Evolutionary conservation across 768 basidiomycete genomes (phyloP).

Genomic region (Tylopilus rubrobrunneus): DNA sequence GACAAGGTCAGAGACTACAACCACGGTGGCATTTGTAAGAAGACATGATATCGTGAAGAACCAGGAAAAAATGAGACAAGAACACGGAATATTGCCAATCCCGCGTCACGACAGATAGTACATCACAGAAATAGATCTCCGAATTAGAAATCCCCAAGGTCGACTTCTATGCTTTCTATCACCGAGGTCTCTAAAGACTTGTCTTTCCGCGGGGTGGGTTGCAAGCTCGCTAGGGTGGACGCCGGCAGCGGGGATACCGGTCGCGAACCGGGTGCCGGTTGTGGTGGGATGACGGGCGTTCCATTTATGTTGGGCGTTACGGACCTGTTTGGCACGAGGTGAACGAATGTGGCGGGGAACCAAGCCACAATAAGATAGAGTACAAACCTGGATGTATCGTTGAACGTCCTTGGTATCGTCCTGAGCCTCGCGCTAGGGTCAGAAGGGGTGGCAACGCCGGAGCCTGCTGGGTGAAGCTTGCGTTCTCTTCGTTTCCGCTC

Average conservation of each 20-base stretch:
- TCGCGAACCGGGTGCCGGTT: slow-evolving; percentile 25
- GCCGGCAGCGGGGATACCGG: slow-evolving; percentile 36
- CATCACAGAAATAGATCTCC: background rate
- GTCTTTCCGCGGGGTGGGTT: slow-evolving; percentile 27
- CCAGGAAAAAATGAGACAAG: background rate
- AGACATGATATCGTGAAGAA: background rate
- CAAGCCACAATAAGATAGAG: slow-evolving; percentile 7
- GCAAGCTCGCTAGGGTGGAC: slow-evolving; percentile 22
- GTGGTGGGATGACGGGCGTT: slow-evolving; percentile 37
- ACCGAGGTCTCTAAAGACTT: slow-evolving; percentile 54
- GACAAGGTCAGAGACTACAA: slow-evolving; percentile 3
- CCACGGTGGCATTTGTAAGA: background rate
- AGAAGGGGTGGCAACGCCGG: slow-evolving; percentile 38
- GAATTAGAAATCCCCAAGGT: slow-evolving; percentile 70
- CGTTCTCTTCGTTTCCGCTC: slow-evolving; percentile 72
- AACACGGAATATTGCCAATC: background rate
- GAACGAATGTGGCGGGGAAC: slow-evolving; percentile 9
- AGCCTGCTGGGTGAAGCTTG: slow-evolving; percentile 43
- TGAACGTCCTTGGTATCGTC: slow-evolving; percentile 57
- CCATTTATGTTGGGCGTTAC: slow-evolving; percentile 49
- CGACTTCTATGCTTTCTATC: slow-evolving; percentile 67
- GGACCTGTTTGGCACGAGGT: slow-evolving; percentile 22
- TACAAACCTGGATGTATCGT: slow-evolving; percentile 58
- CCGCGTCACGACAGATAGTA: slow-evolving; percentile 3
- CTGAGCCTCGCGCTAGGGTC: slow-evolving; percentile 70